Evolutionary conservation across 768 basidiomycete species (phyloP).

Genomic region (Terana coerulea): DNA sequence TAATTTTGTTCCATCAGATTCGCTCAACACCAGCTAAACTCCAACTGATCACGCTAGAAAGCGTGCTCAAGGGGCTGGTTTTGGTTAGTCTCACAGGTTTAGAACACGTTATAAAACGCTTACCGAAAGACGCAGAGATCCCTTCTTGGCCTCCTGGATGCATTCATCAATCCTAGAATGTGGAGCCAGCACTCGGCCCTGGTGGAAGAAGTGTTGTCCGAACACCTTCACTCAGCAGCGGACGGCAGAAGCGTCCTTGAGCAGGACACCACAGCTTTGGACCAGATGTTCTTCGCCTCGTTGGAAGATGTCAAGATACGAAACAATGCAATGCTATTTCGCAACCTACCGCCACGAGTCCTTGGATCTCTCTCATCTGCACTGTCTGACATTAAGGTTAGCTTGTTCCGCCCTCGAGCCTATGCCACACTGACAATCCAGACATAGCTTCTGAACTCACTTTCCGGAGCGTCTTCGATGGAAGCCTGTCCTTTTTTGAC

Average conservation of each 20-base stretch:
- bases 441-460: constrained; percentile 69
- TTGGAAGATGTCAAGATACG: constrained; percentile 68
- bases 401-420: background rate
- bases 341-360: constrained; percentile 57
- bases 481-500: constrained; percentile 55
- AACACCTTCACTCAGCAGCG: constrained; percentile 30
- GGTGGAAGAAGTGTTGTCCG: constrained; percentile 44
- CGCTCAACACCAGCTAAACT: constrained; percentile 49
- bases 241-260: constrained; percentile 27
- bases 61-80: constrained; percentile 50
- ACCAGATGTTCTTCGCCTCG: constrained; percentile 48
- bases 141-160: constrained; percentile 69
- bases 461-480: constrained; percentile 63
- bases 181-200: constrained; percentile 55
- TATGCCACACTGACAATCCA: constrained; percentile 1
- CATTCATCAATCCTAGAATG: constrained; percentile 67
- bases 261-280: constrained; percentile 39
- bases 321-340: constrained; percentile 80
- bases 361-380: constrained; percentile 60
- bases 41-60: constrained; percentile 50
- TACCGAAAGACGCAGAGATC: constrained; percentile 59
- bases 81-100: constrained; percentile 55
- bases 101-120: too few species aligned
- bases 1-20: constrained; percentile 39
- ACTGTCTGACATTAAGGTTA: constrained; percentile 49